Base-by-base conservation (phyloP, 495 filamentous ascomycete species). In the Aspergillus ostianus region DNA sequence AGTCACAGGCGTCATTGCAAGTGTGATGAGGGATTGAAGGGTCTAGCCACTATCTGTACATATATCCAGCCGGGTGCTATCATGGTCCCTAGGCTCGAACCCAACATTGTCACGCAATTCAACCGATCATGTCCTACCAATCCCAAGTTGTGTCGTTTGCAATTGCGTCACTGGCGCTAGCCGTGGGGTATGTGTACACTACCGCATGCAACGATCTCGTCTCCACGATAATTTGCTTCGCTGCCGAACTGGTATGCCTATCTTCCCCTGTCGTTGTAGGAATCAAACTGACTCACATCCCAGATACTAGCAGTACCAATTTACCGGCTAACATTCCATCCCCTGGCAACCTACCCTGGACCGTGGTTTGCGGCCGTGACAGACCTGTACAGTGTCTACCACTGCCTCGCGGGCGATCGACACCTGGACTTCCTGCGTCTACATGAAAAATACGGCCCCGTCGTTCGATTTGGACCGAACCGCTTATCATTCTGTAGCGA, bases 271-370 rank as follows among this genome's bases (percentile, higher is more conserved):
- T 15, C 0, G 1, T 15, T 17, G 36, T 41, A 41, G 4, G 10
- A 15, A 2, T 17, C 15, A 2, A 41, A 12, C 10, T 41, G 13
- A 41, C 29, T 41, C 36, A 12, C 0, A 15, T 0, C 36, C 4
- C 13, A 41, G 36, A 6, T 41, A 13, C 36, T 41, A 12, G 36
- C 13, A 1, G 10, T 41, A 41, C 36, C 13, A 13, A 41, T 41
- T 12, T 41, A 41, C 46, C 58, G 64, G 13, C 36, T 59, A 4
- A 30, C 60, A n/a, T 79, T 89, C 64, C 87, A 90, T 65, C 86
- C 86, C 6, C 68, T 88, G 6, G 78, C 84, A n/a, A 84, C 82
- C 63, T 89, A 88, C 58, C 86, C 86, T 2, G 87, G 87, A 0
- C 87, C 86, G 0, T 71, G 84, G 32, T 67, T 86, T 2, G 84